Evolutionary conservation across 2,329 filamentous ascomycete species (phyloP).

Genomic region (Byssothecium circinans): DNA sequence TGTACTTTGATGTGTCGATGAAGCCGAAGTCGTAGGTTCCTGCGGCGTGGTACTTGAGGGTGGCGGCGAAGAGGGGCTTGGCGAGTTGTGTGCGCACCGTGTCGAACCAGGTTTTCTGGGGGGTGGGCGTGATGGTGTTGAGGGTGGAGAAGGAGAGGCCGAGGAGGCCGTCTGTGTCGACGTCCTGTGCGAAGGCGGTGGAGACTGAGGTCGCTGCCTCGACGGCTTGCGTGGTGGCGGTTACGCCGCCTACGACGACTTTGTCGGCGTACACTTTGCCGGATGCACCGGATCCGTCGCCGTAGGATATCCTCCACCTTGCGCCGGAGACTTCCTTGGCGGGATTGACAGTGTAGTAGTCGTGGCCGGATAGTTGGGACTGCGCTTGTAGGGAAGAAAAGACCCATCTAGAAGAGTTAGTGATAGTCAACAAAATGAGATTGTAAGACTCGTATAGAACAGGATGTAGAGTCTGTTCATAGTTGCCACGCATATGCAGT

Average conservation of each 20-base stretch:
- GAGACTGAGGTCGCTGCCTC: constrained; percentile 66
- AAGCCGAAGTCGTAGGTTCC: constrained; percentile 61
- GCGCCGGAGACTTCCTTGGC: constrained; percentile 53
- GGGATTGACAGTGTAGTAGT: constrained; percentile 57
- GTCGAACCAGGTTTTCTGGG: constrained; percentile 63
- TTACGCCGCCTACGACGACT: constrained; percentile 63
- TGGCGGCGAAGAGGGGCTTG: constrained; percentile 59
- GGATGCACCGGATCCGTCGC: constrained; percentile 64
- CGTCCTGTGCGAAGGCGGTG: constrained; percentile 53
- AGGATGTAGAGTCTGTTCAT: too few species aligned
- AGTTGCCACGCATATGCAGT: too few species aligned
- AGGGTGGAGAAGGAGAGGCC: constrained; percentile 62
- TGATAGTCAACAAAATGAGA: constrained; percentile 16
- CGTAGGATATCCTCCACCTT: constrained; percentile 65
- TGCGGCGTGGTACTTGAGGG: constrained; percentile 55
- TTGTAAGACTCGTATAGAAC: not conserved
- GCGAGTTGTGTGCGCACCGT: constrained; percentile 57
- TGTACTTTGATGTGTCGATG: constrained; percentile 62
- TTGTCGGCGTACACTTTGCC: constrained; percentile 68
- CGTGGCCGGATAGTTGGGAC: constrained; percentile 56
- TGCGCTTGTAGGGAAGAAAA: constrained; percentile 62
- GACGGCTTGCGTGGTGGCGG: constrained; percentile 63
- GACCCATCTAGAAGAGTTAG: constrained; percentile 57
- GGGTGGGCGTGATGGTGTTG: constrained; percentile 57
- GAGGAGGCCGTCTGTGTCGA: constrained; percentile 61